These are phyloP conservation scores for Phlebopus sp. DNA, from an alignment of 1,284 basidiomycete genomes.

Conservation along the genomic window DNA sequence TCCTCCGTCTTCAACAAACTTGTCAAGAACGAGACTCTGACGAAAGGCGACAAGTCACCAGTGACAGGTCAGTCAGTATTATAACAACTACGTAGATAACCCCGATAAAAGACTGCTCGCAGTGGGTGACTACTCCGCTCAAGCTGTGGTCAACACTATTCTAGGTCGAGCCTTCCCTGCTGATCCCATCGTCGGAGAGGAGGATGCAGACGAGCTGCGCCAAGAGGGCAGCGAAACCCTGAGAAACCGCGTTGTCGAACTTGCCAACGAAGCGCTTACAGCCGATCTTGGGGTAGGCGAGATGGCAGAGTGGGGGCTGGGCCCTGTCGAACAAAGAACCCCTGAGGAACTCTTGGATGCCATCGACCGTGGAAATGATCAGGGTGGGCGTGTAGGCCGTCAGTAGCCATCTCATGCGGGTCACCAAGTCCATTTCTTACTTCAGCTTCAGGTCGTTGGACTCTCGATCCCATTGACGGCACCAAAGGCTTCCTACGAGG, in stretches of 20 bases:
- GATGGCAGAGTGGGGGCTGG: slow-evolving; percentile 61
- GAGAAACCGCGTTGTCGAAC: slow-evolving; percentile 69
- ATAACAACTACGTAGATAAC: neutral
- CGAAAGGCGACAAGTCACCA: slow-evolving; percentile 93
- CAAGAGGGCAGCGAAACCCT: slow-evolving; percentile 49
- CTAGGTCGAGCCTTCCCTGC: slow-evolving; percentile 73
- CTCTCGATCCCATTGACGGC: slow-evolving; percentile 90
- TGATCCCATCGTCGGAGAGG: slow-evolving; percentile 94
- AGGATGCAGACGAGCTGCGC: slow-evolving; percentile 84
- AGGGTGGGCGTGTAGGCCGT: slow-evolving; percentile 81
- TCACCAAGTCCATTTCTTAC: neutral
- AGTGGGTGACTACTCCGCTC: slow-evolving; percentile 92
- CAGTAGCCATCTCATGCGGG: slow-evolving; percentile 34
- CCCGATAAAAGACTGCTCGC: neutral
- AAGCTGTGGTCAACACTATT: slow-evolving; percentile 85
- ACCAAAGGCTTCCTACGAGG: slow-evolving; percentile 96
- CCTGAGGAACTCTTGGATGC: slow-evolving; percentile 70
- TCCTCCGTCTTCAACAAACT: slow-evolving; percentile 87
- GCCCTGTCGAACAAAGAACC: slow-evolving; percentile 49
- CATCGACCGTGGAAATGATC: slow-evolving; percentile 83
- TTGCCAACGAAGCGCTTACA: slow-evolving; percentile 82
- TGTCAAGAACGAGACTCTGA: slow-evolving; percentile 83
- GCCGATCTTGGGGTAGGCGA: slow-evolving; percentile 53
- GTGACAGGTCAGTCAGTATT: slow-evolving; percentile 74
- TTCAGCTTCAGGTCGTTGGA: slow-evolving; percentile 70